Evolutionary conservation across 1,139 yeast species (phyloP).

Genomic region (Meyerozyma athensensis): DNA sequence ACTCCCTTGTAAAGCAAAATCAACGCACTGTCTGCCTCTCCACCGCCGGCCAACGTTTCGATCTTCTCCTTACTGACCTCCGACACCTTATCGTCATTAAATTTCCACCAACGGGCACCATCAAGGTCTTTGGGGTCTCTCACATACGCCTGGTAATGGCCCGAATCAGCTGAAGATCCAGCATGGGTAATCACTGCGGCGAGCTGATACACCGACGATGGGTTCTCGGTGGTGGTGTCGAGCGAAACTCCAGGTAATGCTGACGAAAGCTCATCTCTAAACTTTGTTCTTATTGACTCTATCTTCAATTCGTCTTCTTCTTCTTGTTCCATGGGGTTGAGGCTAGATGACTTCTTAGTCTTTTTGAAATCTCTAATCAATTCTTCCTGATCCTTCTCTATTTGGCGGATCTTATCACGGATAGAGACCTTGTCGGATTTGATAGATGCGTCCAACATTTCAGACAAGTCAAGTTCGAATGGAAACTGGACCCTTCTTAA

Average conservation of each 20-base stretch:
- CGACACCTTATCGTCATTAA: constrained; percentile 89
- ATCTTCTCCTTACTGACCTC: constrained; percentile 72
- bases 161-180: constrained; percentile 95
- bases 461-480: constrained; percentile 83
- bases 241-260: constrained; percentile 32
- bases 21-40: constrained; percentile 94
- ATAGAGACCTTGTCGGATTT: constrained; percentile 61
- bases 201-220: constrained; percentile 82
- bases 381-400: constrained; percentile 73
- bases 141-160: constrained; percentile 91
- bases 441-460: constrained; percentile 73
- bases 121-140: constrained; percentile 60
- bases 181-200: constrained; percentile 85
- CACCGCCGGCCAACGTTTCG: constrained; percentile 90
- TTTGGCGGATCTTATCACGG: constrained; percentile 72
- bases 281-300: constrained; percentile 40
- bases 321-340: constrained; percentile 38
- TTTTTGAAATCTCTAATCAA: constrained; percentile 74
- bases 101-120: constrained; percentile 86
- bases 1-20: constrained; percentile 79
- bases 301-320: constrained; percentile 47
- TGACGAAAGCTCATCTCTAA: constrained; percentile 37
- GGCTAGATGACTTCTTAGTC: constrained; percentile 43
- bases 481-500: constrained; percentile 94
- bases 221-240: constrained; percentile 62